phyloP scores from a whole-genome alignment of 2,329 filamentous ascomycete species.

The Aspergillus sp. region DNA sequence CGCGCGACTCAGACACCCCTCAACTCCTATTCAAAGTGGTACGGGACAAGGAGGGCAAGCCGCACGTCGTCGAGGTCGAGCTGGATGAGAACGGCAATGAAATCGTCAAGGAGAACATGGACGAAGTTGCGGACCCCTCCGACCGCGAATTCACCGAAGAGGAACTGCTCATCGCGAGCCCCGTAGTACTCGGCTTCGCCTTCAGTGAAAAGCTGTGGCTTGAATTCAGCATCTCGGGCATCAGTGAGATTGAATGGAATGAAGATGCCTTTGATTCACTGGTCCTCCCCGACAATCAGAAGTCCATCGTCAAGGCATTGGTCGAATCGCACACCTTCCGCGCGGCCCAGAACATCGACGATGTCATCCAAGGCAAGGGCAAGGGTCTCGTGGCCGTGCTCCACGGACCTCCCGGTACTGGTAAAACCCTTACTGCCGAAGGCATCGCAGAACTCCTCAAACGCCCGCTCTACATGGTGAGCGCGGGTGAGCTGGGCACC shows the following conservation, averaged over 20 bases:
- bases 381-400: slow-evolving; percentile 81
- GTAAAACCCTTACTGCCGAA: slow-evolving; percentile 86
- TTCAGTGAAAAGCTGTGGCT: slow-evolving; percentile 90
- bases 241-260: slow-evolving; percentile 83
- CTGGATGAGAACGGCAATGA: slow-evolving; percentile 59
- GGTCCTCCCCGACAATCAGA: slow-evolving; percentile 66
- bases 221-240: slow-evolving; percentile 77
- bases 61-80: slow-evolving; percentile 56
- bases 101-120: slow-evolving; percentile 59
- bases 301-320: slow-evolving; percentile 73
- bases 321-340: slow-evolving; percentile 84
- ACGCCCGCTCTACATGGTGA: slow-evolving; percentile 80
- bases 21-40: slow-evolving; percentile 55
- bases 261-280: slow-evolving; percentile 78
- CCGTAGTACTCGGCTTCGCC: slow-evolving; percentile 81
- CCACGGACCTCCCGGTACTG: slow-evolving; percentile 82
- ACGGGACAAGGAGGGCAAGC: slow-evolving; percentile 54
- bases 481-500: slow-evolving; percentile 78
- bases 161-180: slow-evolving; percentile 79
- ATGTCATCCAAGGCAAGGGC: slow-evolving; percentile 79
- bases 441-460: slow-evolving; percentile 80
- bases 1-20: slow-evolving; percentile 35
- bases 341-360: slow-evolving; percentile 77
- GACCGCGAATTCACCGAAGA: slow-evolving; percentile 71
- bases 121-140: slow-evolving; percentile 41